phyloP scores from a whole-genome alignment of 1,284 basidiomycete species.

The Bjerkandera adusta region DNA sequence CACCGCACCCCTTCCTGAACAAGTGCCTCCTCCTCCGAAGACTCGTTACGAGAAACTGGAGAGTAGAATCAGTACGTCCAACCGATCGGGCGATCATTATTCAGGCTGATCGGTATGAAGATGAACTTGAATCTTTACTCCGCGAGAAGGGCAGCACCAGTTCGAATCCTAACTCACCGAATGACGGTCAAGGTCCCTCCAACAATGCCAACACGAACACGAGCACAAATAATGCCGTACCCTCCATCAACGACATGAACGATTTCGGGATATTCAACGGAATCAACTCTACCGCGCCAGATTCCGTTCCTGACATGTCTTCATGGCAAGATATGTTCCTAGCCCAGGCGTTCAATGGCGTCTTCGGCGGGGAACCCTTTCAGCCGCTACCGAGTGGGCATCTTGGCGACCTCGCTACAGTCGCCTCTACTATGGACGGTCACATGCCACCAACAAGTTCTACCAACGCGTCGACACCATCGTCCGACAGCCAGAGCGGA shows the following conservation, averaged over 20 bases:
- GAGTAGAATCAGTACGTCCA: slow-evolving; percentile 55
- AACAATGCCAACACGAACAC: not conserved
- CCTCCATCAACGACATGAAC: not conserved
- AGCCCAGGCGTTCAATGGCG: not conserved
- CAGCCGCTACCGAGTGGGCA: slow-evolving; percentile 6
- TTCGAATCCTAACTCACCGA: no score
- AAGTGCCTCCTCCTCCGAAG: slow-evolving; percentile 9
- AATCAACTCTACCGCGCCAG: not conserved
- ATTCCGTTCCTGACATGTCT: not conserved
- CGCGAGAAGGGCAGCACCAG: slow-evolving; percentile 28
- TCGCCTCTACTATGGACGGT: slow-evolving; percentile 9
- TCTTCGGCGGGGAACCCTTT: slow-evolving; percentile 1
- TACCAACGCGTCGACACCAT: slow-evolving; percentile 3
- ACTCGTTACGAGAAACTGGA: slow-evolving; percentile 51
- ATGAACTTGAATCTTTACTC: slow-evolving; percentile 53
- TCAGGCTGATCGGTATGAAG: slow-evolving; percentile 30
- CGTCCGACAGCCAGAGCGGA: not conserved
- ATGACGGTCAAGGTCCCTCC: no score
- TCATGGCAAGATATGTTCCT: not conserved
- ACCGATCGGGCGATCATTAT: not conserved
- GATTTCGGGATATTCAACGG: not conserved
- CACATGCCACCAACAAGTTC: not conserved
- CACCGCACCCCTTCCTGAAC: slow-evolving; percentile 3
- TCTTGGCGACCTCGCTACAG: slow-evolving; percentile 12
- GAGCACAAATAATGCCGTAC: not conserved